Base-by-base conservation (phyloP, 805 yeast species). In the Starmerella kuoi region DNA sequence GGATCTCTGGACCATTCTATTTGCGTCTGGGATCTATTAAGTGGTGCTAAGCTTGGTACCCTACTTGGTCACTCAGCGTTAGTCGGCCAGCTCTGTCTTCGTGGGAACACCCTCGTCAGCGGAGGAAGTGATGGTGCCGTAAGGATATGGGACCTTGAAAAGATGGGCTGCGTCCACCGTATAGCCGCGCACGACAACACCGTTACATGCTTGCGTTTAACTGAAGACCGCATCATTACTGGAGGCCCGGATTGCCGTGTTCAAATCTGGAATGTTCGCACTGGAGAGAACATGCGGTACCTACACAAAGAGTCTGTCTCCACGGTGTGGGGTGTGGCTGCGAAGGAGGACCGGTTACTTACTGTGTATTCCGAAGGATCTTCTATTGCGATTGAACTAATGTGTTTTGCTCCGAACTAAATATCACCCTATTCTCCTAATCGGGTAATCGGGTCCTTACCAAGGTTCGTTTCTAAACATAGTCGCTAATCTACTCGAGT, bases 1-100 rank as follows among this genome's bases (percentile, higher is more conserved):
- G 97, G 97, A 34, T 86, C 95, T 9, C 72, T 91, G 53, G 98
- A 91, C 66, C 75, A 94, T 61, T 80, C 95, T 14, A 94, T 91
- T 38, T 71, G 96, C 50, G 86, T 88, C 34, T 88, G 97, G 97
- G 94, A 85, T 63, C 77, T 94, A 3, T 72, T 77, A 28, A 79
- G 94, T 17, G 97, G 97, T 55, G 73, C 73, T 49, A 80, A 94
- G 60, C 57, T 83, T 12, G 74, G 77, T 37, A 73, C 79, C 3
- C 80, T 86, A 59, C 67, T 65, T 47, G 88, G 88, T 5, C 98
- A 91, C 60, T 82, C 91, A 30, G 95, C 93, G 57, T 91, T 86
- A 58, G 94, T 91, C 4, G 96, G 97, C 0, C 70, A 88, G 35
- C 64, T 88, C 25, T 82, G 81, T 40, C 67, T 87, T 24, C 73